A percentile compares a stretch with the other conserved stretches of the same genome.
These are phyloP conservation scores for Scleromitrula shiraiana DNA, from an alignment of 2,329 filamentous ascomycete species.

Conservation along the genomic window DNA sequence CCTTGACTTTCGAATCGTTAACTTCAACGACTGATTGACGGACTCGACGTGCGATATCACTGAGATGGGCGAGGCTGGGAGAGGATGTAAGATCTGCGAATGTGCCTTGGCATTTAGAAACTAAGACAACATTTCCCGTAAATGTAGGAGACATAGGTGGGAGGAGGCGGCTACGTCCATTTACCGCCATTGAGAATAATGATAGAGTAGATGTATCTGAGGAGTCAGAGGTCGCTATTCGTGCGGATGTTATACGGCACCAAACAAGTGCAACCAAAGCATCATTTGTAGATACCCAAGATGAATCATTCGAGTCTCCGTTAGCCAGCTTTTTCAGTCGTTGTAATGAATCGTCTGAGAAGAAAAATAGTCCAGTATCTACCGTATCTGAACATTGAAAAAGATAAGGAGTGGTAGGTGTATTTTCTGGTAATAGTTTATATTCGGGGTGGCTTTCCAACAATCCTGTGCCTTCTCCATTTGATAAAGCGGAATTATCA, in stretches of 20 bases:
- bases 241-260: not conserved
- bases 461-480: not conserved
- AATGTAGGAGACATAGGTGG: not conserved
- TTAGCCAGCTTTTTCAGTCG: not conserved
- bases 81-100: not conserved
- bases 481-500: not conserved
- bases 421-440: not conserved
- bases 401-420: not conserved
- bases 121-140: not conserved
- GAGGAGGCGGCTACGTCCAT: not conserved
- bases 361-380: not conserved
- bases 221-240: not conserved
- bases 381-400: not conserved
- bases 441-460: not conserved
- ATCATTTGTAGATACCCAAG: conserved; percentile 3
- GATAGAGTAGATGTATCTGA: not conserved
- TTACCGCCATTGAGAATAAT: not conserved
- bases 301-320: not conserved
- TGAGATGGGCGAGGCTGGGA: not conserved
- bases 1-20: not conserved
- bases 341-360: not conserved
- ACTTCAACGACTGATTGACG: not conserved
- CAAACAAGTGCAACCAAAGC: conserved; percentile 3
- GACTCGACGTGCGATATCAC: not conserved
- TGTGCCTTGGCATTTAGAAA: not conserved